A percentile compares a stretch with the other conserved stretches of the same genome.
These are phyloP conservation scores for Somion occarium DNA, from an alignment of 1,284 basidiomycete species.

Conservation along the genomic window DNA sequence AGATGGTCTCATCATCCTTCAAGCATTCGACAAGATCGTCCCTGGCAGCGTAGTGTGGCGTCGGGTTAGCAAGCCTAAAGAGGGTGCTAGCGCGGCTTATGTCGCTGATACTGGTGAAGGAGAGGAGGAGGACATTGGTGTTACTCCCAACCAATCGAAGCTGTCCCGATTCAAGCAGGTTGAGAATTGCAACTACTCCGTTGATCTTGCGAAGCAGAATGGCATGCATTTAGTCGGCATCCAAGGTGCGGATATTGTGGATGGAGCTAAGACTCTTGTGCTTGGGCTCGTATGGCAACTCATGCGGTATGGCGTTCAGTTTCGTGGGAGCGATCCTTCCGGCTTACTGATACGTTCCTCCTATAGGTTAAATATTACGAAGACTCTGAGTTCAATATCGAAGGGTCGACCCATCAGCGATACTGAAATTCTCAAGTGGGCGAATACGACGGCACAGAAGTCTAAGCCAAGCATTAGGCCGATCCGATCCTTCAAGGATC, in stretches of 20 bases:
- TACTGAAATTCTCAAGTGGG: slow-evolving; percentile 94
- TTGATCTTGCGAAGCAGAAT: slow-evolving; percentile 90
- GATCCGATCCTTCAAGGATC: slow-evolving; percentile 94
- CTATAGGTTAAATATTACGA: slow-evolving; percentile 80
- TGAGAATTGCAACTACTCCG: slow-evolving; percentile 96
- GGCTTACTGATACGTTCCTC: neutral
- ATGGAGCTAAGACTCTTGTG: slow-evolving; percentile 87
- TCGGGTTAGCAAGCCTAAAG: slow-evolving; percentile 90
- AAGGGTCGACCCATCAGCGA: slow-evolving; percentile 85
- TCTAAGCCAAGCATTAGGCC: slow-evolving; percentile 61
- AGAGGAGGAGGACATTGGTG: slow-evolving; percentile 72
- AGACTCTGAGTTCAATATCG: slow-evolving; percentile 81
- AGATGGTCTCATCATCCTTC: slow-evolving; percentile 87
- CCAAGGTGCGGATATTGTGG: slow-evolving; percentile 96
- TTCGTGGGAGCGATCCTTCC: too few species aligned
- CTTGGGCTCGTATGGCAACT: slow-evolving; percentile 97
- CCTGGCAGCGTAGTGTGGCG: slow-evolving; percentile 94
- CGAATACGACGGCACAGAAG: slow-evolving; percentile 83
- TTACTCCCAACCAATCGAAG: slow-evolving; percentile 75
- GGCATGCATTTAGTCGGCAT: slow-evolving; percentile 97
- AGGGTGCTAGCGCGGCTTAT: slow-evolving; percentile 35
- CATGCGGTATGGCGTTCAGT: slow-evolving; percentile 85
- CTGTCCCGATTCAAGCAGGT: slow-evolving; percentile 95
- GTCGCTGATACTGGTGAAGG: slow-evolving; percentile 36
- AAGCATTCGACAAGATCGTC: slow-evolving; percentile 94